Base-by-base conservation (phyloP, 2,329 filamentous ascomycete species). In the Epichloe glyceriae region DNA sequence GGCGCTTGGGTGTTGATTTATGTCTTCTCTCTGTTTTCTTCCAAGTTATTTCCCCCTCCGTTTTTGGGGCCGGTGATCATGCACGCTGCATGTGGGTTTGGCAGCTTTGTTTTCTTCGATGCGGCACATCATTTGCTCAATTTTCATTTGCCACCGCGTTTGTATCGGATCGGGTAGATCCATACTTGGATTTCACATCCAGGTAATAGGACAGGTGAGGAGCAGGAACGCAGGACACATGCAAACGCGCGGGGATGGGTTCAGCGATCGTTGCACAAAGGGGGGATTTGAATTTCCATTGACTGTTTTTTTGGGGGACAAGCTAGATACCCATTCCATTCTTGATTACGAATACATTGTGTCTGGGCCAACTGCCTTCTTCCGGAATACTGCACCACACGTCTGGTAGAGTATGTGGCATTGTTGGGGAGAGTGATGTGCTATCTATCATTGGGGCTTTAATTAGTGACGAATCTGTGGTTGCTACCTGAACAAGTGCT, bases 1-100 rank as follows among this genome's bases (percentile, higher is more conserved):
- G 46, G 52, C 52, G 47, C 43, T 50, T 43, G 52, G 47, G 52
- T 47, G 42, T 30, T 10, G 10, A 50, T 53, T 57, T 52, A 51
- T 47, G 47, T 52, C 41, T 50, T 48, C 46, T 39, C 30, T 52
- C 48, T 46, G 34, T 33, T 38, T 48, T 46, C 53, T 37, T 20
- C 37, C 42, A 11, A 15, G 34, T 47, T 26, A 11, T 34, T 37
- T 26, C 19, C 14, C 33, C 33, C 6, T 33, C 15, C 39, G 10
- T 14, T 8, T 8, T 22, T 0, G 14, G 39, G 39, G 11, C 39
- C 19, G 39, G 22, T 12, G 3, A 41, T n/a, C 19, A 41, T 41
- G 20, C 19, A 12, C 11, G n/a, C 30, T 46, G n/a, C 35, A 47
- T 38, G 17, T 30, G 34, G 14, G 15, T 14, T 46, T 20, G 46